Evolutionary conservation across 1,284 basidiomycete genomes (phyloP), one percentile per base, ranked within the genome.

Genomic region (Coniferiporia weirii): DNA sequence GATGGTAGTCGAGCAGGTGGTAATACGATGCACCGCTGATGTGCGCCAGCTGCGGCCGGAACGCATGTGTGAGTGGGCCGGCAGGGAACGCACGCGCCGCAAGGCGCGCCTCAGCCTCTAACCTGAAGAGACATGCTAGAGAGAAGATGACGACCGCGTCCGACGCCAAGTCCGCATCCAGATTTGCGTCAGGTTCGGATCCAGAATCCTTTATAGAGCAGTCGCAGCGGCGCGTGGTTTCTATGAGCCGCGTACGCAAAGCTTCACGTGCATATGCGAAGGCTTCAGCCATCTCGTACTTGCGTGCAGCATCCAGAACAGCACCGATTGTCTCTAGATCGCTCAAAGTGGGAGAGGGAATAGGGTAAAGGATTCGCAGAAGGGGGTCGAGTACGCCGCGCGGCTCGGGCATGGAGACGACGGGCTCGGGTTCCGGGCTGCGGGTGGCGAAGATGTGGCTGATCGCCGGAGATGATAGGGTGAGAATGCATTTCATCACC

Each of bases 201-300:
- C 27, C 27, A 27, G 27, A 5, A 27, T 27, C 27, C 27, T 27
- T 5, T 27, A 27, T 5, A 27, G 27, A 27, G 27, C 27, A 27
- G 27, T 27, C 5, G 27, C 27, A 27, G 5, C 27, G 27, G 27
- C 27, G 3, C 5, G 5, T 27, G 27, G 27, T 5, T 27, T 7
- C 12, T 43, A 3, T n/a, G 7, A 43, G 40, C 2, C 40, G n/a
- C 10, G 40, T 7, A 3, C 40, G 40, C n/a, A 43, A 8, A 13
- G 40, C 40, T 12, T 12, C 10, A 12, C 40, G 10, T 12, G 40
- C 40, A 43, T 43, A 13, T 12, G n/a, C n/a, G 12, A 43, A 13
- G 40, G 40, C 40, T 2, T n/a, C 40, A n/a, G 10, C 40, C 72
- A 76, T 76, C 20, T 66, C 65, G 35, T 78, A 76, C 56, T 77